Evolutionary conservation across 1,284 basidiomycete genomes (phyloP).

Genomic region (Ustilago tritici): DNA sequence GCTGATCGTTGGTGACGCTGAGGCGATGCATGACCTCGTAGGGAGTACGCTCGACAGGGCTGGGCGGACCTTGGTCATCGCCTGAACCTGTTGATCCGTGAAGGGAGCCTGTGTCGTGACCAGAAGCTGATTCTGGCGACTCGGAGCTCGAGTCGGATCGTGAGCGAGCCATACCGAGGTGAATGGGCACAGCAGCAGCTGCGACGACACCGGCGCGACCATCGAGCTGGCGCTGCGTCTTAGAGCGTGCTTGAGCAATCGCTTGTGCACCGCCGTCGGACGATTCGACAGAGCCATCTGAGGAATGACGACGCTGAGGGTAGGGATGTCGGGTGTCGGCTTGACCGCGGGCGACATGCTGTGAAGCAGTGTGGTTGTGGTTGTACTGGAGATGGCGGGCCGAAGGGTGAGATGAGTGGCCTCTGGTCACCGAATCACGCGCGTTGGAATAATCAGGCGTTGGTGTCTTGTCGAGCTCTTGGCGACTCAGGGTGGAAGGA

Average conservation of each 20-base stretch:
- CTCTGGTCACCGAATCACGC: slow-evolving; percentile 19
- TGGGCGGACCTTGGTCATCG: slow-evolving; percentile 74
- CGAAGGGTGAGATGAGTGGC: slow-evolving; percentile 22
- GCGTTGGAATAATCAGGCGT: slow-evolving; percentile 53
- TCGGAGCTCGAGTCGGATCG: slow-evolving; percentile 51
- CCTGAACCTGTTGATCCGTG: slow-evolving; percentile 74
- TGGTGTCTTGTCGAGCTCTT: slow-evolving; percentile 60
- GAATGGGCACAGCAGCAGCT: slow-evolving; percentile 22
- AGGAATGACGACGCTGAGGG: slow-evolving; percentile 41
- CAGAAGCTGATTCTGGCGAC: slow-evolving; percentile 49
- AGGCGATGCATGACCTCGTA: slow-evolving; percentile 72
- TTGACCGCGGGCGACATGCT: slow-evolving; percentile 19
- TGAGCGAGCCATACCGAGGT: slow-evolving; percentile 38
- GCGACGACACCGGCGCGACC: slow-evolving; percentile 27
- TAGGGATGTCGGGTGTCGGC: slow-evolving; percentile 31
- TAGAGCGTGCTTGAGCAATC: slow-evolving; percentile 40
- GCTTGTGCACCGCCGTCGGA: slow-evolving; percentile 34
- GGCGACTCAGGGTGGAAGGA: slow-evolving; percentile 10
- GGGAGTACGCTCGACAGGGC: slow-evolving; percentile 78
- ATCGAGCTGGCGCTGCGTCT: slow-evolving; percentile 43
- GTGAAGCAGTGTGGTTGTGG: slow-evolving; percentile 7
- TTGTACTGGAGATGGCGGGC: slow-evolving; percentile 26
- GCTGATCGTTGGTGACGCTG: slow-evolving; percentile 75
- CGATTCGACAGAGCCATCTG: slow-evolving; percentile 42
- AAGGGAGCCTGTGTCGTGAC: slow-evolving; percentile 73